Percentiles rank a stretch among this genome's conserved stretches.
Conservation (phyloP, 306 rosid genomes). For the Datisca glomerata region DNA sequence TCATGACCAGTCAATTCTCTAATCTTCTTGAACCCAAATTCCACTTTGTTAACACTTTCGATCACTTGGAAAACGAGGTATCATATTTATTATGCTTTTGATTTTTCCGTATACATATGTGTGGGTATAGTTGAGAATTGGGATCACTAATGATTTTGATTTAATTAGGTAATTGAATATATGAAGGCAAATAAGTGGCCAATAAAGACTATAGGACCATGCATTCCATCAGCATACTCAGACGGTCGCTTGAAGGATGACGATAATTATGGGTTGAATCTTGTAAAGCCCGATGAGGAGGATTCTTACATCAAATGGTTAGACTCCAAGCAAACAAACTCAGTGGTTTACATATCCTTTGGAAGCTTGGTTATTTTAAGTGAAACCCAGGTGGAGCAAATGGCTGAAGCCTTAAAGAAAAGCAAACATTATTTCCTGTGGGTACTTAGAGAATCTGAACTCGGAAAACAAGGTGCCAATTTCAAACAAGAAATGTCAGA, state of each 20-base stretch:
- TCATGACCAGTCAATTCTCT: constrained; percentile 4
- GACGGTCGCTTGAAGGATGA: constrained; percentile 10
- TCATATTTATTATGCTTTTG: too few species aligned
- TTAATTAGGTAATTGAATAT: constrained; percentile 12
- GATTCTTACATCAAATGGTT: constrained; percentile 19
- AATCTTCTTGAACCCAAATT: constrained; percentile 9
- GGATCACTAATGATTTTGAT: too few species aligned
- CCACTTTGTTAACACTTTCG: constrained; percentile 12
- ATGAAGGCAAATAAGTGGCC: constrained; percentile 9
- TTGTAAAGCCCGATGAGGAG: neutral
- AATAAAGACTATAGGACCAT: constrained; percentile 14
- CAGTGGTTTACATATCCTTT: constrained; percentile 16
- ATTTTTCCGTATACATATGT: too few species aligned
- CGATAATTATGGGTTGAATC: constrained; percentile 4
- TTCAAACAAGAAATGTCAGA: constrained; percentile 6
- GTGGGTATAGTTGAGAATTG: too few species aligned
- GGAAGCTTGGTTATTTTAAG: constrained; percentile 8
- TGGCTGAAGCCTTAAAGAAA: constrained; percentile 3
- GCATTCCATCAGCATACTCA: constrained; percentile 17
- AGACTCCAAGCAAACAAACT: constrained; percentile 3
- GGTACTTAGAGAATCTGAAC: constrained; percentile 13
- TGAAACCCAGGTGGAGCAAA: constrained; percentile 12
- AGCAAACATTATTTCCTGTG: constrained; percentile 9
- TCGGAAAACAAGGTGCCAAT: constrained; percentile 8
- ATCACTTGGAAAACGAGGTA: constrained; percentile 16